Conservation (phyloP, 805 yeast genomes). For the Spathaspora girioi region DNA sequence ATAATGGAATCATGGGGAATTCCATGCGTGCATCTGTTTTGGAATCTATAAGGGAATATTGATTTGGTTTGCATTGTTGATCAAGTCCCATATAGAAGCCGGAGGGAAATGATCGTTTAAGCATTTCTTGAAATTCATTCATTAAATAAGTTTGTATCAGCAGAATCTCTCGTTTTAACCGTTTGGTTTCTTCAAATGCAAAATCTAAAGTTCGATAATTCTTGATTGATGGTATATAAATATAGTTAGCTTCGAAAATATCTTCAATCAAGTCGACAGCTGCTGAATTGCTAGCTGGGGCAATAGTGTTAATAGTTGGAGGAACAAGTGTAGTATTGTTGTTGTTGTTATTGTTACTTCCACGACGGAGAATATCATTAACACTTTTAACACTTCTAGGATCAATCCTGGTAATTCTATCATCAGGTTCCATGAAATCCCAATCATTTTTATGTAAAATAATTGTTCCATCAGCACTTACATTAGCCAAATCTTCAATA, state of each 20-base stretch:
- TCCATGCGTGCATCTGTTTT: conserved; percentile 24
- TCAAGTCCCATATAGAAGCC: background rate
- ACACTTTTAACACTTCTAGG: background rate
- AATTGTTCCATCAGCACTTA: conserved; percentile 23
- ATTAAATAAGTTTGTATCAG: background rate
- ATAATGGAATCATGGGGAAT: conserved; percentile 34
- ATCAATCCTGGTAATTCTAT: conserved; percentile 15
- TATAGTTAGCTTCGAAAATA: background rate
- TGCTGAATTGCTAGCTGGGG: too few relatives aligned
- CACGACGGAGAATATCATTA: background rate
- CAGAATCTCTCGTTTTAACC: background rate
- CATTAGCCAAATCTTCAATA: conserved; percentile 28
- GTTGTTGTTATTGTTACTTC: background rate
- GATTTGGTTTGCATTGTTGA: background rate
- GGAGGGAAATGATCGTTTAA: background rate
- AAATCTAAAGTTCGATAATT: background rate
- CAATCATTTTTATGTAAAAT: conserved; percentile 34
- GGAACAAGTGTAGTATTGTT: background rate
- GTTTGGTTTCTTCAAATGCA: background rate
- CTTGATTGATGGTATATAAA: background rate
- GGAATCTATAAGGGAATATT: background rate
- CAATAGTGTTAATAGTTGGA: too few relatives aligned
- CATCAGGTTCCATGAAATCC: conserved; percentile 26
- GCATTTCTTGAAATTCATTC: background rate
- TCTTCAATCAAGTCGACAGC: background rate